Conservation (phyloP, 139 green algal species). For the Penium margaritaceum region DNA sequence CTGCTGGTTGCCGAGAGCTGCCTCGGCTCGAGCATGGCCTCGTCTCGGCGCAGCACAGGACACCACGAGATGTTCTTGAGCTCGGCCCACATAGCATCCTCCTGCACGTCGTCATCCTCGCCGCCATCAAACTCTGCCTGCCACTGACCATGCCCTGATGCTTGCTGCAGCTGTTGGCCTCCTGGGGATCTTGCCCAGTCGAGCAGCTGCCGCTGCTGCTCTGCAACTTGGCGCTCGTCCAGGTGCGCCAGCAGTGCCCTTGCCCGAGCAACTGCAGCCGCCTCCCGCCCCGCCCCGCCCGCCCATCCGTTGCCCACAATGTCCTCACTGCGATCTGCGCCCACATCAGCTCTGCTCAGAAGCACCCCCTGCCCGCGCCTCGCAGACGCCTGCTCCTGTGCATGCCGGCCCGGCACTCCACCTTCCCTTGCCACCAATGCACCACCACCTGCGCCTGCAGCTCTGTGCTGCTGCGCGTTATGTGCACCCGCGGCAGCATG, state of each 20-base stretch:
- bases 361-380: too few species aligned
- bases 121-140: neutral
- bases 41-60: slow-evolving; percentile 55
- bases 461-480: too few species aligned
- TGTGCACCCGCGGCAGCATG: too few species aligned
- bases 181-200: neutral
- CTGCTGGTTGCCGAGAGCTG: too few species aligned
- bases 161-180: neutral
- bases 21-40: too few species aligned
- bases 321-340: too few species aligned
- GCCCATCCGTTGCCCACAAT: neutral
- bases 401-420: too few species aligned
- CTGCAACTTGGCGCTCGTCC: slow-evolving; percentile 32
- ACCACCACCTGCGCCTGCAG: too few species aligned
- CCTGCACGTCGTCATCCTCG: slow-evolving; percentile 5
- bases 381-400: too few species aligned
- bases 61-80: slow-evolving; percentile 57
- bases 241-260: slow-evolving; percentile 51
- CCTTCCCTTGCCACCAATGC: too few species aligned
- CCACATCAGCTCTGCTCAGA: too few species aligned
- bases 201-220: neutral
- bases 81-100: slow-evolving; percentile 42
- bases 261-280: neutral
- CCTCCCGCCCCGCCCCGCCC: neutral
- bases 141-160: neutral